Evolutionary conservation across 1,139 yeast genomes (phyloP).

Genomic region (Pneumocystis oryctolagi): DNA sequence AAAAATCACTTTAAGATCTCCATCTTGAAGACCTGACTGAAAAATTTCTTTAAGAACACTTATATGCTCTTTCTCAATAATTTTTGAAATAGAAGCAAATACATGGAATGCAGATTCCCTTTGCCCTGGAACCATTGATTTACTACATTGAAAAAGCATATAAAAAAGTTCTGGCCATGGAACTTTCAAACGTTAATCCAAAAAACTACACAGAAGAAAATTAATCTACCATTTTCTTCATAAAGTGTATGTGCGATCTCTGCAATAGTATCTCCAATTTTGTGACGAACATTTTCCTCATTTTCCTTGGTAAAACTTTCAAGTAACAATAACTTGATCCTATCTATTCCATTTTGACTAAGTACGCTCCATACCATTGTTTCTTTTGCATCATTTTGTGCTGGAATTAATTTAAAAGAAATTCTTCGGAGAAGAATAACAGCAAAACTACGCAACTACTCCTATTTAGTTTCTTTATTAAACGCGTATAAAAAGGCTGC

Average conservation of each 20-base stretch:
- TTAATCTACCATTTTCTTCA: not conserved
- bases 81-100: conserved; percentile 67
- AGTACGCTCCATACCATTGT: conserved; percentile 45
- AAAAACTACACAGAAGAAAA: not conserved
- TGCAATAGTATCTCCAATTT: conserved; percentile 83
- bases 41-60: conserved; percentile 53
- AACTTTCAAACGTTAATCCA: conserved; percentile 4
- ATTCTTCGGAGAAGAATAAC: conserved; percentile 84
- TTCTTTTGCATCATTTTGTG: conserved; percentile 45
- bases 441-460: conserved; percentile 38
- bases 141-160: conserved; percentile 13
- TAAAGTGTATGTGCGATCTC: conserved; percentile 44
- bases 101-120: conserved; percentile 89
- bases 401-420: conserved; percentile 50
- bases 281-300: conserved; percentile 67
- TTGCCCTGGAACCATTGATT: conserved; percentile 47
- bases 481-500: conserved; percentile 15
- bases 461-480: not conserved
- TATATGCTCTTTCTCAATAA: conserved; percentile 46
- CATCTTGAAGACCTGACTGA: conserved; percentile 64
- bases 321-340: conserved; percentile 51
- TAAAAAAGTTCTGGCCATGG: conserved; percentile 18
- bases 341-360: conserved; percentile 41
- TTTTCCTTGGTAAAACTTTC: conserved; percentile 58
- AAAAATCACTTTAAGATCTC: conserved; percentile 38